A percentile compares a stretch with the other conserved stretches of the same genome.
Conservation (phyloP, 148 eudicot species). For the Gaultheria prostrata region DNA sequence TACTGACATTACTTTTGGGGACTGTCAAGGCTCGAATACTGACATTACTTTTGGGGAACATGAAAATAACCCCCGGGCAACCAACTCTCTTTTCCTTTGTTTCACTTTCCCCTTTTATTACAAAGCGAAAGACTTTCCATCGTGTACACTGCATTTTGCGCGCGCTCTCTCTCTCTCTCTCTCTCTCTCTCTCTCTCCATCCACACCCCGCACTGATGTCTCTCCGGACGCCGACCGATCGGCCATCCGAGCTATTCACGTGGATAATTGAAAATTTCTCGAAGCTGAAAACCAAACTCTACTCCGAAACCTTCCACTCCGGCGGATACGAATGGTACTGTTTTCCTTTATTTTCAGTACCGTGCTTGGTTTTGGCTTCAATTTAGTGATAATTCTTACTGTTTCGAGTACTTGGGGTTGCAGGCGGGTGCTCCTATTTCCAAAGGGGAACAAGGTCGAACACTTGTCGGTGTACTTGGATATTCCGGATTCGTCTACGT, state of each 20-base stretch:
- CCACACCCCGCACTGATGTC: background rate
- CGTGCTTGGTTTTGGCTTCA: background rate
- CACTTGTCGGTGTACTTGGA: slow-evolving; percentile 45
- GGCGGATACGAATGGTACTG: slow-evolving; percentile 29
- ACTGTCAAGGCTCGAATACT: too few relatives aligned
- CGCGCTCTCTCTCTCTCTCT: background rate
- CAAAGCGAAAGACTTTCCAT: background rate
- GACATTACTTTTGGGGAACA: too few relatives aligned
- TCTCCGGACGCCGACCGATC: slow-evolving; percentile 4
- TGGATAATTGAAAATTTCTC: slow-evolving; percentile 28
- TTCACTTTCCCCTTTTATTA: too few relatives aligned
- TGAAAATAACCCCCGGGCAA: too few relatives aligned
- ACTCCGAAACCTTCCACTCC: slow-evolving; percentile 19
- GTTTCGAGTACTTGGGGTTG: background rate
- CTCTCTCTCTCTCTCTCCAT: background rate
- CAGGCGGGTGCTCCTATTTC: slow-evolving; percentile 35
- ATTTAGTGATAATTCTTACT: background rate
- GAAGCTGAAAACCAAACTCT: slow-evolving; percentile 21
- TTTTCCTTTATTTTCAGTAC: background rate
- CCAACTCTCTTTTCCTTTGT: too few relatives aligned
- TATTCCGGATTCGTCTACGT: slow-evolving; percentile 35
- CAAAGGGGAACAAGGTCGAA: slow-evolving; percentile 42
- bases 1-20: too few relatives aligned
- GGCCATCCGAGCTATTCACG: slow-evolving; percentile 20
- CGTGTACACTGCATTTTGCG: background rate